Conservation (phyloP, 345 rosid species). For the Gossypium sturtianum region DNA sequence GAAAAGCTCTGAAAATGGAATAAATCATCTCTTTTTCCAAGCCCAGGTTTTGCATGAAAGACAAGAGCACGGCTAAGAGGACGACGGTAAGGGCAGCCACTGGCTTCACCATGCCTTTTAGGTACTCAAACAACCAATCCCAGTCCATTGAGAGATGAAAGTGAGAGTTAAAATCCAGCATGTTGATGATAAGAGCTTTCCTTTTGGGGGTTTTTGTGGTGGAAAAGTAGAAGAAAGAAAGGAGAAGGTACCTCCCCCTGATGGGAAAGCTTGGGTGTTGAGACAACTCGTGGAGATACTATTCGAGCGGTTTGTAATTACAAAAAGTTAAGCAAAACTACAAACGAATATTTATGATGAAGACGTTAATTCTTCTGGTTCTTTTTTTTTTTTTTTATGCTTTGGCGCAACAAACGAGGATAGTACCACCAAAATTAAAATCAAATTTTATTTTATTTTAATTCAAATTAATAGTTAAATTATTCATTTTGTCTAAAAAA, state of each 20-base stretch:
- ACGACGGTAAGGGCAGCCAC: constrained; percentile 74
- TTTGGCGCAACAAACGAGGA: background rate
- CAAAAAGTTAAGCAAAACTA: background rate
- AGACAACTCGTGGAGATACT: constrained; percentile 16
- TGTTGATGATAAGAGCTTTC: background rate
- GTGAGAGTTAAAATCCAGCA: background rate
- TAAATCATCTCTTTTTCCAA: constrained; percentile 78
- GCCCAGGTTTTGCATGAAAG: constrained; percentile 56
- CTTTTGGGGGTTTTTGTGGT: background rate
- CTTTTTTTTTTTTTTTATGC: background rate
- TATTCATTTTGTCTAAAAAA: too few species aligned
- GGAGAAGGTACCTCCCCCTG: constrained; percentile 29
- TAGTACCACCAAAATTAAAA: background rate
- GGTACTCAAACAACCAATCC: constrained; percentile 52
- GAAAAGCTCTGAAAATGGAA: constrained; percentile 63
- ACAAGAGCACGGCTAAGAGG: constrained; percentile 56
- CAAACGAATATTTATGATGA: background rate
- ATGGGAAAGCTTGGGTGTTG: background rate
- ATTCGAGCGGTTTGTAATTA: background rate
- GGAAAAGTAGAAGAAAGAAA: background rate
- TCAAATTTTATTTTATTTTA: too few species aligned
- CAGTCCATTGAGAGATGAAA: constrained; percentile 23
- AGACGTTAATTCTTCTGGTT: background rate
- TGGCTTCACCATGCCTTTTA: constrained; percentile 78
- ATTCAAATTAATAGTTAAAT: too few species aligned